Evolutionary conservation across 768 basidiomycete genomes (phyloP), one percentile per base, ranked within the genome.

Genomic region (Terana coerulea): DNA sequence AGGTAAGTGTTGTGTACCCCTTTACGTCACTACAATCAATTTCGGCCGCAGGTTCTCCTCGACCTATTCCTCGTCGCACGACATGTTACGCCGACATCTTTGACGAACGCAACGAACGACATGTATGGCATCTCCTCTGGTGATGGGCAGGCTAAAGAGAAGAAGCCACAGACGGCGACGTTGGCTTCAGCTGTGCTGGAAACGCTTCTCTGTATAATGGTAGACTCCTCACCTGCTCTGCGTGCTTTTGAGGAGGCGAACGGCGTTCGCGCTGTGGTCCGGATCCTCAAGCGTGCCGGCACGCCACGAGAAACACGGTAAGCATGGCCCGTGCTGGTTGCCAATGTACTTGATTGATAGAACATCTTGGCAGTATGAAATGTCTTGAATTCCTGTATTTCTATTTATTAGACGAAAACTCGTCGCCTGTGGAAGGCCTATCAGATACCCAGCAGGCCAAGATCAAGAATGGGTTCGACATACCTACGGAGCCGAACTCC

Each of bases 371-470:
- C 60, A 95, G 94, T 60, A 95, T 97, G 88, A 95, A 95, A 72
- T 95, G 92, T 55, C 75, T 98, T 15, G 95, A 97, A 64, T 94
- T 97, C 60, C 70, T 98, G 14, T 95, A 95, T 67, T 97, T 95
- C 67, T 98, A 98, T 66, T 75, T 98, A 6, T 74, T 95, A 39
- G 94, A 95, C 53, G 94, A 97, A 63, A 81, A 1, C 63, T 57
- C 67, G 7, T 41, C 56, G 9, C 55, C 59, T 47, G 39, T 33
- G 51, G 57, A 19, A 52, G 57, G 3, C 51, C 43, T 36, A 55
- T 52, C 33, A 48, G 19, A 58, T 39, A 34, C 53, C 15, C 45
- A 57, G 22, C 12, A 65, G 67, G 29, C n/a, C 72, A 72, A 3
- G 75, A 78, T 5, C 58, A 66, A 3, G 60, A 66, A 10, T 72